These are phyloP conservation scores for Lentinula edodes DNA, from an alignment of 768 basidiomycete genomes.

Conservation along the genomic window DNA sequence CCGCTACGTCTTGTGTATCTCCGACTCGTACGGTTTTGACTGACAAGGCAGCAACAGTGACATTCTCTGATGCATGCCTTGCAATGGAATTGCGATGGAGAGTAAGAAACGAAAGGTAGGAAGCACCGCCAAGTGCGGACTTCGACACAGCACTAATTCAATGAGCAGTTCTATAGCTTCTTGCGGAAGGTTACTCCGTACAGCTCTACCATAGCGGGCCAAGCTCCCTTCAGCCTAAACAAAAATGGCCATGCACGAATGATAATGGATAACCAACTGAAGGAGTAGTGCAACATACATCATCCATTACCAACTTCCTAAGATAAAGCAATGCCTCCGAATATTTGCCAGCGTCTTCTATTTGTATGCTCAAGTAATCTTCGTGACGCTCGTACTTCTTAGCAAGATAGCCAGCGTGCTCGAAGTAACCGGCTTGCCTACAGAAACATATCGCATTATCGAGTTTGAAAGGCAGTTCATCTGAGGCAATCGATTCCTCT, in stretches of 20 bases:
- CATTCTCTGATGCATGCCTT: constrained; percentile 34
- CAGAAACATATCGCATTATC: constrained; percentile 97
- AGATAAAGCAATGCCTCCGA: constrained; percentile 79
- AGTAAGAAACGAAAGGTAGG: constrained; percentile 78
- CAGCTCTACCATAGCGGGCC: constrained; percentile 80
- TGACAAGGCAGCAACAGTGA: constrained; percentile 38
- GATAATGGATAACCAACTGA: neutral
- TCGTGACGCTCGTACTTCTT: constrained; percentile 88
- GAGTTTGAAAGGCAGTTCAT: constrained; percentile 91
- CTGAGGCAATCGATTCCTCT: constrained; percentile 31
- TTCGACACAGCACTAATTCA: constrained; percentile 35
- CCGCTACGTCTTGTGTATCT: constrained; percentile 27
- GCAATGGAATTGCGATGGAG: constrained; percentile 52
- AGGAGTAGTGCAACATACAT: constrained; percentile 43
- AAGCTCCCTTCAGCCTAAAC: constrained; percentile 81
- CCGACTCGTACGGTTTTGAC: constrained; percentile 36
- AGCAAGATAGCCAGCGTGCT: constrained; percentile 91
- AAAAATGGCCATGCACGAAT: neutral
- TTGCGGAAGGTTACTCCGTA: constrained; percentile 76
- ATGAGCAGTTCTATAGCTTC: constrained; percentile 90
- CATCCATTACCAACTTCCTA: constrained; percentile 69
- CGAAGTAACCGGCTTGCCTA: constrained; percentile 92
- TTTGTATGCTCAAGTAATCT: constrained; percentile 89
- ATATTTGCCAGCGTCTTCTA: constrained; percentile 86
- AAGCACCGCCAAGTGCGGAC: constrained; percentile 35